These are phyloP conservation scores for Leccinum boreale DNA, from an alignment of 768 basidiomycete genomes.

Conservation along the genomic window DNA sequence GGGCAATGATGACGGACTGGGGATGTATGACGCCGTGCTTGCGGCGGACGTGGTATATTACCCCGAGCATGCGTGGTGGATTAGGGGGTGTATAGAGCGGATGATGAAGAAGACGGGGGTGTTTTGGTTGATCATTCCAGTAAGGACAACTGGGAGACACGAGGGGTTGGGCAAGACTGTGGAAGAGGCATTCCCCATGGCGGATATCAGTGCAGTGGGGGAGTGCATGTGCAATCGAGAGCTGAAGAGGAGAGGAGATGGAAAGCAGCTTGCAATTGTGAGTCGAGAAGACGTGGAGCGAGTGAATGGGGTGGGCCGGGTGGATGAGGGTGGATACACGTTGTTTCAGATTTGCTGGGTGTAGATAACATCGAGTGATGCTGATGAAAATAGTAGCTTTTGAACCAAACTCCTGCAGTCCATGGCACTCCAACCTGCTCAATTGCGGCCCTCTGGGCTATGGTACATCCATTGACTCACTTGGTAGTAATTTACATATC, in stretches of 20 bases:
- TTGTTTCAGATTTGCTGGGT: neutral
- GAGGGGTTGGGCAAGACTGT: constrained; percentile 58
- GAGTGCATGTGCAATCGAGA: neutral
- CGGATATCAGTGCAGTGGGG: neutral
- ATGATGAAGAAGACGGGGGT: constrained; percentile 46
- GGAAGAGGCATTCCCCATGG: constrained; percentile 46
- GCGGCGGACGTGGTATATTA: constrained; percentile 83
- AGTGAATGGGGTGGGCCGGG: constrained; percentile 53
- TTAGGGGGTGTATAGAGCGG: constrained; percentile 55
- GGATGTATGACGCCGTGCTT: constrained; percentile 61
- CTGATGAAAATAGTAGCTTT: too few relatives aligned
- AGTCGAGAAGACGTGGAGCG: constrained; percentile 45
- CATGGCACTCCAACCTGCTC: too few relatives aligned
- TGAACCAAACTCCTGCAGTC: too few relatives aligned
- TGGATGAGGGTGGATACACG: neutral
- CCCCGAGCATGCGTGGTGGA: constrained; percentile 65
- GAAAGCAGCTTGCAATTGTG: constrained; percentile 43
- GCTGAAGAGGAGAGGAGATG: neutral
- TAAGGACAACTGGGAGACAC: constrained; percentile 63
- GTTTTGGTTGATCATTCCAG: constrained; percentile 73
- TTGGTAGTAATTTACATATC: constrained; percentile 6
- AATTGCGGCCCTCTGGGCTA: too few relatives aligned
- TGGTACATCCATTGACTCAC: neutral
- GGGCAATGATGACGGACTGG: neutral
- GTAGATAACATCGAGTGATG: neutral